Evolutionary conservation across 805 yeast genomes (phyloP).

Genomic region (Trichomonascus vanleenenianus): DNA sequence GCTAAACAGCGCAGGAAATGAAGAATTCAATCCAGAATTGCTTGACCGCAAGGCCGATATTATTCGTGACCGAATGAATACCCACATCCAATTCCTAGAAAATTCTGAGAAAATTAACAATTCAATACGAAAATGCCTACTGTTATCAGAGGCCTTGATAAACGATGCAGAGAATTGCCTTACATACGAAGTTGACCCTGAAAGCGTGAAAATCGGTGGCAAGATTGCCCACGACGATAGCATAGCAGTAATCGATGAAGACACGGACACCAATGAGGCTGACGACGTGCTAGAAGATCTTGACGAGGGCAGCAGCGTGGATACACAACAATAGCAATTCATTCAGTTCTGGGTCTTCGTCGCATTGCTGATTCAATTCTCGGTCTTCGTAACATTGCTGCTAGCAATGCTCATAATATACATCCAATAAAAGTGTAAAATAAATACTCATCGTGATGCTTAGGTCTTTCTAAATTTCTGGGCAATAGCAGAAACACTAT

Average conservation of each 20-base stretch:
- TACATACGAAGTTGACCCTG: constrained; percentile 9
- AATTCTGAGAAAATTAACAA: constrained; percentile 9
- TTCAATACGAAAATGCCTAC: constrained; percentile 12
- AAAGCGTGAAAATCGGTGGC: constrained; percentile 4
- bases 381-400: neutral
- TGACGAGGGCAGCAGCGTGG: neutral
- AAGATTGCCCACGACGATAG: constrained; percentile 1
- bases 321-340: neutral
- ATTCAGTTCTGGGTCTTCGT: neutral
- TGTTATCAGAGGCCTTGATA: constrained; percentile 12
- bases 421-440: too few species aligned
- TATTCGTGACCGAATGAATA: constrained; percentile 8
- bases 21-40: neutral
- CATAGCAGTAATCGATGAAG: neutral
- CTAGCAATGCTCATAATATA: neutral
- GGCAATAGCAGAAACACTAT: too few species aligned
- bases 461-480: too few species aligned
- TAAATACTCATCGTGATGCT: too few species aligned
- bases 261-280: neutral
- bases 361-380: neutral
- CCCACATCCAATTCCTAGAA: constrained; percentile 12
- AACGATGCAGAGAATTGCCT: constrained; percentile 11
- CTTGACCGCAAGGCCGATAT: constrained; percentile 3
- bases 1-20: neutral
- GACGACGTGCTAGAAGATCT: constrained; percentile 5